These are phyloP conservation scores for Lipomyces mesembrius DNA, from an alignment of 805 yeast species.

Conservation along the genomic window DNA sequence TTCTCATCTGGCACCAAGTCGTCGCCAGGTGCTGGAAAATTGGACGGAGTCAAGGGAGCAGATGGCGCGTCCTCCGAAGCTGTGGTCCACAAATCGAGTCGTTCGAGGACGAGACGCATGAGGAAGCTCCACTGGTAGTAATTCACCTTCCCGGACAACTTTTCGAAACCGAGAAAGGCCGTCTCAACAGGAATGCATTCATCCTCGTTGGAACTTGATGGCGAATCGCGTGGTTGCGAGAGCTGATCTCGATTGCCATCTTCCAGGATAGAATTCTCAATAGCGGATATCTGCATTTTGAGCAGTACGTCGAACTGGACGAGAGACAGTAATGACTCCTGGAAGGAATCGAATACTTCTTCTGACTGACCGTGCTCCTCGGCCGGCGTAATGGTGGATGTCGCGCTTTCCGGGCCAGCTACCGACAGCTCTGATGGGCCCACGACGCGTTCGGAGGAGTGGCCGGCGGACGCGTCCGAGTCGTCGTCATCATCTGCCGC, in stretches of 20 bases:
- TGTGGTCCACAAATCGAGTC: constrained; percentile 20
- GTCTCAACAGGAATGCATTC: background rate
- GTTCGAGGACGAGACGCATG: constrained; percentile 11
- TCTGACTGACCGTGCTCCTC: background rate
- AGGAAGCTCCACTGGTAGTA: constrained; percentile 25
- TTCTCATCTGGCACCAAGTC: background rate
- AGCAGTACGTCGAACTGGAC: constrained; percentile 21
- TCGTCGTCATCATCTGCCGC: constrained; percentile 2
- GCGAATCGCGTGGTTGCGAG: constrained; percentile 1
- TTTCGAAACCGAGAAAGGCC: constrained; percentile 28
- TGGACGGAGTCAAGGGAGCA: background rate
- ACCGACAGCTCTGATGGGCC: background rate
- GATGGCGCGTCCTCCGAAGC: constrained; percentile 4
- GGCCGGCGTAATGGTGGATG: background rate
- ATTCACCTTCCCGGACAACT: constrained; percentile 13
- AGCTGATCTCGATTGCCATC: background rate
- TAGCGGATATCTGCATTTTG: constrained; percentile 22
- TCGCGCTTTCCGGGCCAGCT: background rate
- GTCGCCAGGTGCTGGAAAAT: background rate
- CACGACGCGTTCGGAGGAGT: background rate
- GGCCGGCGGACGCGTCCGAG: background rate
- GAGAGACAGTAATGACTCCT: constrained; percentile 8
- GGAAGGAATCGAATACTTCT: background rate
- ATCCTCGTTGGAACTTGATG: background rate
- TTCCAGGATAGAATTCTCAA: constrained; percentile 7